These are phyloP conservation scores for Linnemannia hyalina DNA, from an alignment of 192 early-diverging fungal genomes.

Conservation along the genomic window DNA sequence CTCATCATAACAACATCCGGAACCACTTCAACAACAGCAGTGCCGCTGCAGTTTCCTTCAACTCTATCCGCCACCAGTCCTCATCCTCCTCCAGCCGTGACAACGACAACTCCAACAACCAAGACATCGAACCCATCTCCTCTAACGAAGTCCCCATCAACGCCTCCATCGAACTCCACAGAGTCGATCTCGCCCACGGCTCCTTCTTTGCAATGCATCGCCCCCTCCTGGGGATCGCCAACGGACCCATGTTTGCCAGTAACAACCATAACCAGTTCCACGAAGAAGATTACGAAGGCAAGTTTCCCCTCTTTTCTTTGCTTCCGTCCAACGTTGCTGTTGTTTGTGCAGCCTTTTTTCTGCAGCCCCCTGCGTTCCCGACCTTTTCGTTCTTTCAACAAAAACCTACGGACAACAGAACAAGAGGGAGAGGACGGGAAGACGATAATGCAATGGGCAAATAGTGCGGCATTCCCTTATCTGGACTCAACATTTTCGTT, in stretches of 20 bases:
- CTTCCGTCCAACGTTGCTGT: not conserved
- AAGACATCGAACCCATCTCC: slow-evolving; percentile 19
- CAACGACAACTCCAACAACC: slow-evolving; percentile 33
- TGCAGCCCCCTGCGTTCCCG: not conserved
- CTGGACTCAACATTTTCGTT: slow-evolving; percentile 16
- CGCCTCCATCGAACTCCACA: slow-evolving; percentile 42
- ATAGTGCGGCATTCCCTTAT: slow-evolving; percentile 21
- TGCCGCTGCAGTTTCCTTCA: not conserved
- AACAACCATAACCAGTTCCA: slow-evolving; percentile 15
- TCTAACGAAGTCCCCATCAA: slow-evolving; percentile 23
- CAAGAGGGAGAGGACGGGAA: not conserved
- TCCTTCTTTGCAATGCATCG: slow-evolving; percentile 57
- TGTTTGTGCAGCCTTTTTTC: not conserved
- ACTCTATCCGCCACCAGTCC: slow-evolving; percentile 27
- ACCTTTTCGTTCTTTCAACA: not conserved
- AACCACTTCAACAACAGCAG: not conserved
- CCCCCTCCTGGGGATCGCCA: slow-evolving; percentile 48
- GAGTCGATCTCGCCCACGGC: slow-evolving; percentile 50
- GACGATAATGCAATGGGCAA: not conserved
- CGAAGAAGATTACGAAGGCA: slow-evolving; percentile 50
- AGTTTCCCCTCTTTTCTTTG: not conserved
- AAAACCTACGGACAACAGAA: not conserved
- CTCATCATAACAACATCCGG: not conserved
- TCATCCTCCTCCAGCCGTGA: slow-evolving; percentile 46
- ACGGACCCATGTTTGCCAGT: slow-evolving; percentile 52